Percentiles rank a stretch among this genome's conserved stretches.
These are phyloP conservation scores for Solanum rostratum DNA, from an alignment of 257 asterid genomes.

Conservation along the genomic window DNA sequence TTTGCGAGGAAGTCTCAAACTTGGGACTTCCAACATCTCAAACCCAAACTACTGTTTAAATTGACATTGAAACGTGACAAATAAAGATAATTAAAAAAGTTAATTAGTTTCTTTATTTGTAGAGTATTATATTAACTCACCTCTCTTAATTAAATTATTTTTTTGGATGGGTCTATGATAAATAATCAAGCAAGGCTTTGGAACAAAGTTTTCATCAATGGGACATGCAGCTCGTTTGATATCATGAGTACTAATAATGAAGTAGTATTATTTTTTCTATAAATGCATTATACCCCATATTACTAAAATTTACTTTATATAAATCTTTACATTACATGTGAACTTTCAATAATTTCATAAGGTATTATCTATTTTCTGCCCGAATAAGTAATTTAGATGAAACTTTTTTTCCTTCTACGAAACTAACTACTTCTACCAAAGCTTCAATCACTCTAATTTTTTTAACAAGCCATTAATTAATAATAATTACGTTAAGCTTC, in stretches of 20 bases:
- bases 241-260: not conserved
- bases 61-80: too few relatives aligned
- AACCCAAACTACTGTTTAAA: too few relatives aligned
- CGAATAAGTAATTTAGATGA: too few relatives aligned
- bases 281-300: not conserved
- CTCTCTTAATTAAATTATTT: not conserved
- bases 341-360: too few relatives aligned
- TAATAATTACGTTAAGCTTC: not conserved
- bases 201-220: not conserved
- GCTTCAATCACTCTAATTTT: not conserved
- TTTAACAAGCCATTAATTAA: not conserved
- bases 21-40: accelerated
- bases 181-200: not conserved
- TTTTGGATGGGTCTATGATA: not conserved
- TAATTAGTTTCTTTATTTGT: not conserved
- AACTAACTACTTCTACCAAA: not conserved
- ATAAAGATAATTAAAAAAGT: too few relatives aligned
- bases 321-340: not conserved
- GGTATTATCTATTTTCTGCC: too few relatives aligned
- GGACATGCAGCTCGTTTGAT: not conserved
- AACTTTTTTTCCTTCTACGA: not conserved
- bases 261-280: not conserved
- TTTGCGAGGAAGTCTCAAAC: accelerated
- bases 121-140: not conserved
- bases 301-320: not conserved